phyloP scores from a whole-genome alignment of 2,329 filamentous ascomycete genomes.

The Xylaria sp. region DNA sequence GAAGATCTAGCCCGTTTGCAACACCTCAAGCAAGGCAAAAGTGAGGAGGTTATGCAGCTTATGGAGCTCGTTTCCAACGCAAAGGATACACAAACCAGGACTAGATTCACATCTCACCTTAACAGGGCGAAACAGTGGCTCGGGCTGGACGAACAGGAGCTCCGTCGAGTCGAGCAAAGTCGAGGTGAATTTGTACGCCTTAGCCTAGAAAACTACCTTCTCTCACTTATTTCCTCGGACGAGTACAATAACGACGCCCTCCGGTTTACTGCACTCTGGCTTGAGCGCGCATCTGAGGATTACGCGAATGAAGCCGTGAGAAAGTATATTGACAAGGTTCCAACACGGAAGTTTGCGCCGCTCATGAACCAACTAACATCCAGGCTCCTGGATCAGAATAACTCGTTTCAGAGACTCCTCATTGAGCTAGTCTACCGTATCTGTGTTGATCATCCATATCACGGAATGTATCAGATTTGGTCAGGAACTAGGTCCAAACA shows the following conservation, averaged over 20 bases:
- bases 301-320: slow-evolving; percentile 81
- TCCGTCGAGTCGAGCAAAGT: slow-evolving; percentile 79
- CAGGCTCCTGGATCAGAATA: slow-evolving; percentile 77
- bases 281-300: slow-evolving; percentile 82
- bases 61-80: slow-evolving; percentile 67
- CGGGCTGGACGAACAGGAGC: slow-evolving; percentile 88
- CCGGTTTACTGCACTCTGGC: slow-evolving; percentile 93
- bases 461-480: slow-evolving; percentile 97
- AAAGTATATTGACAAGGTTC: slow-evolving; percentile 76
- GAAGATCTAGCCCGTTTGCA: slow-evolving; percentile 87
- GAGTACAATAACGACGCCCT: slow-evolving; percentile 89
- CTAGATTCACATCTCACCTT: slow-evolving; percentile 69
- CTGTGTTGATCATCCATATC: slow-evolving; percentile 92
- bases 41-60: slow-evolving; percentile 81
- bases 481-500: slow-evolving; percentile 77
- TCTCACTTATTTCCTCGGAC: slow-evolving; percentile 85
- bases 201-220: slow-evolving; percentile 92
- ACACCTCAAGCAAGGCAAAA: slow-evolving; percentile 82
- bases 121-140: slow-evolving; percentile 87
- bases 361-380: slow-evolving; percentile 97
- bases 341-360: slow-evolving; percentile 90
- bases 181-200: slow-evolving; percentile 86
- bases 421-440: slow-evolving; percentile 81
- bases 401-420: slow-evolving; percentile 80
- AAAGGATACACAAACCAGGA: slow-evolving; percentile 63